phyloP scores from a whole-genome alignment of 805 yeast species.

The Lachancea quebecensis region DNA sequence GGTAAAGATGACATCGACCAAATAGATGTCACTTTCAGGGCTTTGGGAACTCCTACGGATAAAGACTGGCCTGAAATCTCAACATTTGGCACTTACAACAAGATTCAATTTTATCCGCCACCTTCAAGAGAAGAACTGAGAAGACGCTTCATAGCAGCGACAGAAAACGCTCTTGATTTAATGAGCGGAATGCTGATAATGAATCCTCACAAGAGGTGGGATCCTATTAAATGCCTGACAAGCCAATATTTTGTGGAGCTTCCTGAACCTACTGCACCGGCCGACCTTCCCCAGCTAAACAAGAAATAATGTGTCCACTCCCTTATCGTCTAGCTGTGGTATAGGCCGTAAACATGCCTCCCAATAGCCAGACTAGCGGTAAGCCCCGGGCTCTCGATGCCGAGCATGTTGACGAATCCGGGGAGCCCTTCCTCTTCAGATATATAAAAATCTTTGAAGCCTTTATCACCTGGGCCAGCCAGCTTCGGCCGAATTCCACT shows the following conservation, averaged over 20 bases:
- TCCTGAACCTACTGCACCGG: conserved; percentile 61
- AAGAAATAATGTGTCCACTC: neutral
- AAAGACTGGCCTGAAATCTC: conserved; percentile 87
- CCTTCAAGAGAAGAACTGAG: conserved; percentile 77
- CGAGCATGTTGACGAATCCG: conserved; percentile 74
- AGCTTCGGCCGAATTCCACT: conserved; percentile 83
- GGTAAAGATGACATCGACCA: conserved; percentile 90
- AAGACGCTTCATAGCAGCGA: conserved; percentile 83
- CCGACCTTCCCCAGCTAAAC: conserved; percentile 46
- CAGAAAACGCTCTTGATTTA: conserved; percentile 72
- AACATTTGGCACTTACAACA: conserved; percentile 66
- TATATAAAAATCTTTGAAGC: conserved; percentile 69
- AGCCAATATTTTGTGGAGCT: conserved; percentile 63
- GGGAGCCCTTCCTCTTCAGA: conserved; percentile 61
- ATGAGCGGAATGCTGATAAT: conserved; percentile 64
- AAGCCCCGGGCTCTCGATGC: conserved; percentile 87
- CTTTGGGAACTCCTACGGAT: conserved; percentile 94
- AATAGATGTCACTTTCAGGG: conserved; percentile 86
- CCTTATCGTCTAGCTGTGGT: conserved; percentile 9
- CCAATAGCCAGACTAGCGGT: conserved; percentile 81
- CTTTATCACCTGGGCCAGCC: conserved; percentile 35
- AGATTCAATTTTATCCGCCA: conserved; percentile 69
- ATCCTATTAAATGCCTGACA: conserved; percentile 54
- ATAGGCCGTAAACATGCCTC: conserved; percentile 47
- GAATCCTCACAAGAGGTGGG: conserved; percentile 72